Conservation (phyloP, 1,284 basidiomycete genomes). For the Cystobasidium slooffiae region DNA sequence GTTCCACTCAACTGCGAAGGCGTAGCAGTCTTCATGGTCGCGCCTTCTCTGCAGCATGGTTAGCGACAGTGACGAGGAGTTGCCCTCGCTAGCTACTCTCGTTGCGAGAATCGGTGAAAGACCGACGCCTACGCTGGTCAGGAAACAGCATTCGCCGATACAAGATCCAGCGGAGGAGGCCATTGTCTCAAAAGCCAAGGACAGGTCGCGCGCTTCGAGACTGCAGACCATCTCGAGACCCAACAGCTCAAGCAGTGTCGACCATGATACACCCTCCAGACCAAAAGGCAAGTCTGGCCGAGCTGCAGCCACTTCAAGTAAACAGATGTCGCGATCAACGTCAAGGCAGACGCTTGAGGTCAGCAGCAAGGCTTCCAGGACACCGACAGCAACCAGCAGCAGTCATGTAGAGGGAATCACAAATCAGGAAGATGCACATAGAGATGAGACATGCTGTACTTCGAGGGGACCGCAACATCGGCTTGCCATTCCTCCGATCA, state of each 20-base stretch:
- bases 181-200: slow-evolving; percentile 14
- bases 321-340: not conserved
- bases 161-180: slow-evolving; percentile 32
- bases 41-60: not conserved
- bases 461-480: too few species aligned
- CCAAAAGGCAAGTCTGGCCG: not conserved
- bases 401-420: not conserved
- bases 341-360: not conserved
- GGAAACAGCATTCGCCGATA: not conserved
- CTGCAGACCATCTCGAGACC: not conserved
- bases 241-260: not conserved
- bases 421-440: not conserved
- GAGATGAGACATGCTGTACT: not conserved
- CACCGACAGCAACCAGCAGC: too few species aligned
- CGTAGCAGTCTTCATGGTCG: not conserved
- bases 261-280: not conserved
- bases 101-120: not conserved
- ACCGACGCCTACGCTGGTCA: not conserved
- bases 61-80: slow-evolving; percentile 16
- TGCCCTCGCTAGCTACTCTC: slow-evolving; percentile 19
- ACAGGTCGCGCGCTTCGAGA: not conserved
- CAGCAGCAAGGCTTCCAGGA: not conserved
- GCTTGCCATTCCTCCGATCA: too few species aligned
- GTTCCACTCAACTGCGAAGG: not conserved
- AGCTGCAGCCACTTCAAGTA: not conserved